phyloP scores from a whole-genome alignment of 371 early-diverging fungal genomes.

The Chytridiales sp. region DNA sequence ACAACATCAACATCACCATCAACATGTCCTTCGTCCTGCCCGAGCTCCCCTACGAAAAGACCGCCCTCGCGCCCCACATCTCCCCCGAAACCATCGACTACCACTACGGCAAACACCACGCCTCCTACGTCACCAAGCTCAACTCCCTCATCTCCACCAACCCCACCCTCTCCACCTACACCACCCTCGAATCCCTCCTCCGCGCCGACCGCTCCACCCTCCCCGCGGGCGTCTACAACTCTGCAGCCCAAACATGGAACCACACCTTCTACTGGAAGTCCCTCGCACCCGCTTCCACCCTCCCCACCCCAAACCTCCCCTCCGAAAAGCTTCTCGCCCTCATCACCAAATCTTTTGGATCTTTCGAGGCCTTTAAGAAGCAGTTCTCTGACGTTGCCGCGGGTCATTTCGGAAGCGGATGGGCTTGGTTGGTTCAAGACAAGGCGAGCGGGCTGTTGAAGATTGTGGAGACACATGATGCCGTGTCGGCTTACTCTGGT shows the following conservation, averaged over 20 bases:
- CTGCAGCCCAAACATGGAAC: slow-evolving; percentile 37
- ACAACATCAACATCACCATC: not conserved
- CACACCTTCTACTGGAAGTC: slow-evolving; percentile 36
- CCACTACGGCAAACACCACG: slow-evolving; percentile 41
- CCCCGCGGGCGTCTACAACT: slow-evolving; percentile 35
- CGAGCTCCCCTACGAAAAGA: slow-evolving; percentile 28
- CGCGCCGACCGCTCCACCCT: slow-evolving; percentile 17
- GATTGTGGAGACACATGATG: slow-evolving; percentile 45
- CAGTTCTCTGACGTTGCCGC: slow-evolving; percentile 35
- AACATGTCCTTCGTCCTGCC: slow-evolving; percentile 13
- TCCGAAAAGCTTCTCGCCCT: slow-evolving; percentile 11
- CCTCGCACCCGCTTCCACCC: slow-evolving; percentile 16
- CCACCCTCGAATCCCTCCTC: slow-evolving; percentile 19
- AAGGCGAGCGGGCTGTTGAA: slow-evolving; percentile 27
- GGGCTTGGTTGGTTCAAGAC: slow-evolving; percentile 44
- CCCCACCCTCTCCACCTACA: slow-evolving; percentile 17
- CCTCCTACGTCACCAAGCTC: slow-evolving; percentile 35
- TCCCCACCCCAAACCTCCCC: slow-evolving; percentile 14
- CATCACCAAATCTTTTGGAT: slow-evolving; percentile 31
- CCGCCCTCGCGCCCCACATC: slow-evolving; percentile 33
- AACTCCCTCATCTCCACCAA: slow-evolving; percentile 17
- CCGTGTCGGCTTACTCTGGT: slow-evolving; percentile 29
- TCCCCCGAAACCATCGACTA: slow-evolving; percentile 29
- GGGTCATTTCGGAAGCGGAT: slow-evolving; percentile 42
- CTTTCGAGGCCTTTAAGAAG: slow-evolving; percentile 30